Base-by-base conservation (phyloP, 176 grass and related monocot species). In the Bolboschoenus planiculmis region DNA sequence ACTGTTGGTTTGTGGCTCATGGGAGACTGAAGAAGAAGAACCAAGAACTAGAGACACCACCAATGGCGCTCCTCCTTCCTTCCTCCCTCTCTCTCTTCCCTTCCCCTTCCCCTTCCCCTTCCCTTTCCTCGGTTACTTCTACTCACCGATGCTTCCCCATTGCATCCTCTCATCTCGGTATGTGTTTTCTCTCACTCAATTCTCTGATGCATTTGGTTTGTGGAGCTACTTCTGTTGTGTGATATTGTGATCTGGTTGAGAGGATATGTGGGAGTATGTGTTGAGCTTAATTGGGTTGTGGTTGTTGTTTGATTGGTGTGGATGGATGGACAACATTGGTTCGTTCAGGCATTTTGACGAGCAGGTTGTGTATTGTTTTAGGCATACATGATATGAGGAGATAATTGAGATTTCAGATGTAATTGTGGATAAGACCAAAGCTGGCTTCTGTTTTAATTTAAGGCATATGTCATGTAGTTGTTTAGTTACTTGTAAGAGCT, bases 61-160 rank as follows among this genome's bases (percentile, higher is more conserved):
- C 56, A 84, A 94, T 94, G 95, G 92, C 88, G 75, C 88, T 92
- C 71, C 86, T 90, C 77, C 83, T 94, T 4, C 89, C 88, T 35
- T 84, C 86, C 27, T 58, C 86, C 59, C 42, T 91, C 83, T 88
- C 92, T 80, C 92, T 92, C 90, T 62, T 85, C 74, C 53, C 79
- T 24, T 51, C 81, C 60, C 24, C 54, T 60, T 61, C 59, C 27
- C 58, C 57, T 11, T 0, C 23, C 23, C 57, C 58, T 29, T 61
- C 59, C 13, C 26, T 24, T 31, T 30, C 80, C 40, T 27, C 14
- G 7, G 15, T 47, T 46, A 47, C 57, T 66, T 5, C 34, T 50
- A 40, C 54, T 66, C 36, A 10, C 10, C 58, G 60, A 44, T 63
- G 71, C 39, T 85, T 63, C 54, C 74, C 66, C 29, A 10, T 7